Conservation (phyloP, 305 asterid genomes). For the Rubia peregrina region DNA sequence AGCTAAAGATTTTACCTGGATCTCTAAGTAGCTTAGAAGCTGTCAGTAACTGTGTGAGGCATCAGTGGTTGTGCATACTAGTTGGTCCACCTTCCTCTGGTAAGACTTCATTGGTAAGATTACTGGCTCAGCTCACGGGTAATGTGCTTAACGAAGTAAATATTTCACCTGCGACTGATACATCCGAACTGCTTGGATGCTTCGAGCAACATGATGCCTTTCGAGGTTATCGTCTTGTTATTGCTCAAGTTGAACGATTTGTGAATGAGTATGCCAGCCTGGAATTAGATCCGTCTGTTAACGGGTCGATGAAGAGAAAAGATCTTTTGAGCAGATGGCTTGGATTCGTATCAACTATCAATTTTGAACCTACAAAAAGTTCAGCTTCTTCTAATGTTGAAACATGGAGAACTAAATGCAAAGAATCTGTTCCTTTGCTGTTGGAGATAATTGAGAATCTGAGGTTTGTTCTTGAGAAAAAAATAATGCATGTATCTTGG, state of each 20-base stretch:
- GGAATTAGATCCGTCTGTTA: slow-evolving; percentile 45
- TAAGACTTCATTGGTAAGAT: slow-evolving; percentile 76
- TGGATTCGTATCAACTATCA: slow-evolving; percentile 46
- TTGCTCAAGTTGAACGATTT: slow-evolving; percentile 62
- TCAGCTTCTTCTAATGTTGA: slow-evolving; percentile 37
- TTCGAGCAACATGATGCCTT: slow-evolving; percentile 91
- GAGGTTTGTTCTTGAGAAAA: slow-evolving; percentile 33
- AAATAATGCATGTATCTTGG: slow-evolving; percentile 50
- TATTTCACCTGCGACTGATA: slow-evolving; percentile 94
- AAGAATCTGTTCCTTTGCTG: slow-evolving; percentile 42
- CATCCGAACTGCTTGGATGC: slow-evolving; percentile 94
- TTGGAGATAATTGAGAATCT: slow-evolving; percentile 60
- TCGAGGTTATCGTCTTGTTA: slow-evolving; percentile 61
- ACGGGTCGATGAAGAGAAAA: slow-evolving; percentile 37
- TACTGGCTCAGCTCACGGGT: slow-evolving; percentile 86
- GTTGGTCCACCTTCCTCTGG: slow-evolving; percentile 97
- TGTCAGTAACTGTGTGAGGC: slow-evolving; percentile 57
- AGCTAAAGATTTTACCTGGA: slow-evolving; percentile 70
- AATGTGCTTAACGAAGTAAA: slow-evolving; percentile 75
- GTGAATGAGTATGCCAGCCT: slow-evolving; percentile 68
- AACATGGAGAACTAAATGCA: slow-evolving; percentile 32
- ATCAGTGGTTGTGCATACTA: slow-evolving; percentile 91
- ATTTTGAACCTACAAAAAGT: slow-evolving; percentile 27
- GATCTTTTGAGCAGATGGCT: slow-evolving; percentile 61
- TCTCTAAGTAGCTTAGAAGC: slow-evolving; percentile 69